Percentiles rank a stretch among this genome's conserved stretches.
Conservation (phyloP, 1,284 basidiomycete species). For the Malassezia yamatoensis region DNA sequence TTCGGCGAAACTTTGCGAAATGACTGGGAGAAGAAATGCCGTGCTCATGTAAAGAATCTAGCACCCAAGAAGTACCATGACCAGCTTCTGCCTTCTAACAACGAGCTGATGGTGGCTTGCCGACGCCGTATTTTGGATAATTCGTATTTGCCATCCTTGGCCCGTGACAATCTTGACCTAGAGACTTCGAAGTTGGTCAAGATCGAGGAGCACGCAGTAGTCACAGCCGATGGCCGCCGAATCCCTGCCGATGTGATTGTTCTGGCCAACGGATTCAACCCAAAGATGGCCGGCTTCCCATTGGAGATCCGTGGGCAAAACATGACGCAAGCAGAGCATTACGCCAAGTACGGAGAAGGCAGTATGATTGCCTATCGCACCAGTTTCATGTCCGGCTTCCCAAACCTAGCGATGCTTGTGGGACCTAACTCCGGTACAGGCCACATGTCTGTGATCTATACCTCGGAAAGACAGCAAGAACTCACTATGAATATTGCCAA, state of each 20-base stretch:
- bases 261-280: conserved; percentile 41
- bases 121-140: conserved; percentile 42
- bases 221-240: conserved; percentile 29
- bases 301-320: conserved; percentile 29
- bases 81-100: conserved; percentile 28
- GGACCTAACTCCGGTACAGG: conserved; percentile 43
- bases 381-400: conserved; percentile 34
- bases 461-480: conserved; percentile 33
- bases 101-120: conserved; percentile 36
- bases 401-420: conserved; percentile 37
- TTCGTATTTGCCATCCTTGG: conserved; percentile 31
- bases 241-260: conserved; percentile 44
- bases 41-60: conserved; percentile 26
- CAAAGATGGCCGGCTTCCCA: conserved; percentile 29
- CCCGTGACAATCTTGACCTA: conserved; percentile 31
- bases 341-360: conserved; percentile 33
- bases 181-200: conserved; percentile 24
- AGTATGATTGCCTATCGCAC: conserved; percentile 33
- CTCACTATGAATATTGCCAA: conserved; percentile 28
- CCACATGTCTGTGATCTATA: conserved; percentile 36
- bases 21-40: conserved; percentile 28
- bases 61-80: conserved; percentile 42
- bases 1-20: conserved; percentile 23
- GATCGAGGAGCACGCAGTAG: conserved; percentile 37
- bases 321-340: conserved; percentile 32